Evolutionary conservation across 345 rosid species (phyloP).

Genomic region (Citrus reticulata): DNA sequence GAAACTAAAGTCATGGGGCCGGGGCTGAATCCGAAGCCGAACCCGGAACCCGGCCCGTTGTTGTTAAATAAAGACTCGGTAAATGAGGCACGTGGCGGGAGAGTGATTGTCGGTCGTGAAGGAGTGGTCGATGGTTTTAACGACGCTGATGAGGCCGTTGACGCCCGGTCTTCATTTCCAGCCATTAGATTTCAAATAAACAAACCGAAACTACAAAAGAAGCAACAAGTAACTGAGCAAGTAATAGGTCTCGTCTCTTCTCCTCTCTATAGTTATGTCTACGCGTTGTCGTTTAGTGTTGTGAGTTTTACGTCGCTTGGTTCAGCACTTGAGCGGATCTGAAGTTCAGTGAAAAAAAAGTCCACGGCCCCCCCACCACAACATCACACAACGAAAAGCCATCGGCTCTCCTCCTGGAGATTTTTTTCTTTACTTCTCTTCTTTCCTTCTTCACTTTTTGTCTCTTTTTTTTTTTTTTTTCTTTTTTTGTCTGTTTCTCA

Average conservation of each 20-base stretch:
- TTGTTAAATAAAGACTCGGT: conserved; percentile 37
- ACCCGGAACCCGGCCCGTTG: conserved; percentile 15
- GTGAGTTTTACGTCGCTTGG: not conserved
- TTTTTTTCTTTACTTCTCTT: not conserved
- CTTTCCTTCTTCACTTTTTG: not conserved
- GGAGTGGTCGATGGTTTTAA: conserved; percentile 19
- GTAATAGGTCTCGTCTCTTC: not conserved
- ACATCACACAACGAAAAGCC: not conserved
- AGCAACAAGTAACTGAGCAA: not conserved
- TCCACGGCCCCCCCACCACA: conserved; percentile 31
- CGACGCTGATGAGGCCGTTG: conserved; percentile 26
- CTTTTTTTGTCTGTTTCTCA: not conserved
- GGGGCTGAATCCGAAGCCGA: conserved; percentile 63
- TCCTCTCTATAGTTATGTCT: not conserved
- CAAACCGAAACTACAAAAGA: not conserved
- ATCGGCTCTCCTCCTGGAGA: not conserved
- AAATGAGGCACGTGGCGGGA: conserved; percentile 51
- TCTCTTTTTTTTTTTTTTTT: too few relatives aligned
- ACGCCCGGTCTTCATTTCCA: conserved; percentile 27
- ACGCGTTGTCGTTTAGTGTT: not conserved
- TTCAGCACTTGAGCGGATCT: conserved; percentile 23
- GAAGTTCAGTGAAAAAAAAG: conserved; percentile 26
- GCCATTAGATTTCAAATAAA: conserved; percentile 34
- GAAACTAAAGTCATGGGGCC: conserved; percentile 92
- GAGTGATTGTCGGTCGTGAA: conserved; percentile 49